A percentile compares a stretch with the other conserved stretches of the same genome.
phyloP scores from a whole-genome alignment of 2,329 filamentous ascomycete genomes.

The Trichoderma sp. region DNA sequence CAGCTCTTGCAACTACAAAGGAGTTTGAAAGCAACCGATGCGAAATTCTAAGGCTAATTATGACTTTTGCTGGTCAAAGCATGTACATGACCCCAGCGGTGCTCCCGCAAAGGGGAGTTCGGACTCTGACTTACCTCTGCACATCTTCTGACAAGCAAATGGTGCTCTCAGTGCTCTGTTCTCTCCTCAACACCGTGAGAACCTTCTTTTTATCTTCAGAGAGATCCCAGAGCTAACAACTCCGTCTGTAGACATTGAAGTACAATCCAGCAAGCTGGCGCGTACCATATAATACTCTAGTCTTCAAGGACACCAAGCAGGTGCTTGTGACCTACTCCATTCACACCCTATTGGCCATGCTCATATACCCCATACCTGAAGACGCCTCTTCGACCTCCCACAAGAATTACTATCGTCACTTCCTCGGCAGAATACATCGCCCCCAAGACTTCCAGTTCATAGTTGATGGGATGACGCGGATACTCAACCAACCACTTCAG shows the following conservation, averaged over 20 bases:
- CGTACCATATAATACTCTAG: slow-evolving; percentile 88
- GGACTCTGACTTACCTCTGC: slow-evolving; percentile 84
- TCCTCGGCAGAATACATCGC: slow-evolving; percentile 83
- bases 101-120: slow-evolving; percentile 80
- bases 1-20: slow-evolving; percentile 81
- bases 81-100: slow-evolving; percentile 86
- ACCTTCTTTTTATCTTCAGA: background rate
- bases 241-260: slow-evolving; percentile 70
- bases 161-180: slow-evolving; percentile 87
- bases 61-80: slow-evolving; percentile 85
- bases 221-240: background rate
- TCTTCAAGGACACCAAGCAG: slow-evolving; percentile 89
- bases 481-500: slow-evolving; percentile 90
- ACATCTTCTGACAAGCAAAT: slow-evolving; percentile 88
- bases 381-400: slow-evolving; percentile 63
- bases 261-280: slow-evolving; percentile 95
- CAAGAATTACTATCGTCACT: slow-evolving; percentile 94
- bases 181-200: slow-evolving; percentile 85
- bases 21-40: slow-evolving; percentile 92
- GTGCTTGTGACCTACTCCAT: slow-evolving; percentile 88
- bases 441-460: slow-evolving; percentile 98
- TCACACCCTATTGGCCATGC: slow-evolving; percentile 81
- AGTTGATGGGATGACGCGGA: slow-evolving; percentile 88
- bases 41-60: slow-evolving; percentile 81
- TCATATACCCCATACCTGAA: slow-evolving; percentile 88